These are phyloP conservation scores for Epichloe gansuensis DNA, from an alignment of 2,329 filamentous ascomycete species.

Conservation along the genomic window DNA sequence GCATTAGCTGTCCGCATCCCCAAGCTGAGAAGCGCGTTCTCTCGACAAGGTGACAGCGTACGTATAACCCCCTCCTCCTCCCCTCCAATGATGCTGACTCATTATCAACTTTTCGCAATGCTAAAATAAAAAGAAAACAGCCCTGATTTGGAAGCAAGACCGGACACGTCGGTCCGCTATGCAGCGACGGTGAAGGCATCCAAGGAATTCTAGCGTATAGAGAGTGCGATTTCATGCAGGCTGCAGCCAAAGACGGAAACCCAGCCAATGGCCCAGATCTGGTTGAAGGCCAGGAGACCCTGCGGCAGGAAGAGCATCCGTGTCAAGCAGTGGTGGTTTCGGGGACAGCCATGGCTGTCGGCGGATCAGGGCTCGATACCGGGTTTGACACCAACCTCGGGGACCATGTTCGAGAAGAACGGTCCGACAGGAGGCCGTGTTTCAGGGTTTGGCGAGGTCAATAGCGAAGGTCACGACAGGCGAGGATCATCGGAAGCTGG, in stretches of 20 bases:
- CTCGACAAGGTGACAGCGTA: conserved; percentile 40
- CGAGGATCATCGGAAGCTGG: conserved; percentile 37
- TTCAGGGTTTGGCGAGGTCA: conserved; percentile 28
- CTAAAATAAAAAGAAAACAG: not conserved
- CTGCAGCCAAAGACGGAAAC: conserved; percentile 28
- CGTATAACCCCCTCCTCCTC: conserved; percentile 15
- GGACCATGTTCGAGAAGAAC: conserved; percentile 22
- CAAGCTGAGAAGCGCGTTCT: conserved; percentile 42
- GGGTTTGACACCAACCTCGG: conserved; percentile 22
- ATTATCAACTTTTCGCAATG: not conserved
- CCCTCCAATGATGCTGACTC: too few relatives aligned
- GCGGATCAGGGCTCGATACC: conserved; percentile 26
- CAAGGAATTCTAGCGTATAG: conserved; percentile 32
- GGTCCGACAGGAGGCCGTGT: conserved; percentile 15
- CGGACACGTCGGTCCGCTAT: conserved; percentile 12
- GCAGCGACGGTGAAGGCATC: conserved; percentile 24
- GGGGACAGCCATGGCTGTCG: conserved; percentile 25
- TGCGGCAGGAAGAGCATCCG: not conserved
- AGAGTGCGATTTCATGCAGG: conserved; percentile 32
- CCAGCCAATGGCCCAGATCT: conserved; percentile 26
- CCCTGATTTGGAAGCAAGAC: conserved; percentile 1
- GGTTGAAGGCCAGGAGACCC: conserved; percentile 21
- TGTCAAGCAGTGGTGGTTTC: not conserved
- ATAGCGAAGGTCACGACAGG: conserved; percentile 33
- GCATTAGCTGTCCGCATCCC: conserved; percentile 52